phyloP scores from a whole-genome alignment of 768 basidiomycete species.

The Phylloporus rhodoxanthus region DNA sequence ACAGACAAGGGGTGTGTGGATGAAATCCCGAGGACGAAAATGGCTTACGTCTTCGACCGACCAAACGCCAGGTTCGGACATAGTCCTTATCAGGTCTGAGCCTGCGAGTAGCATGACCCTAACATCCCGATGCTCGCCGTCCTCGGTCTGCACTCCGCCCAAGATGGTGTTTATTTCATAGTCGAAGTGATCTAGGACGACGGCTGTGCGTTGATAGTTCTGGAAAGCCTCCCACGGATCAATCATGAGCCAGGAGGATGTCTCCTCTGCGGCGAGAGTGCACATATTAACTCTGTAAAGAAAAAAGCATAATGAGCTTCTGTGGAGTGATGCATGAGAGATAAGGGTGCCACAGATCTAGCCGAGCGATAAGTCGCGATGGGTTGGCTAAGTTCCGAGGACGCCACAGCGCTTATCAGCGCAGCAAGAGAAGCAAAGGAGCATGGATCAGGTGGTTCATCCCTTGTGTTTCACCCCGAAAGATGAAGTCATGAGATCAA shows the following conservation, averaged over 20 bases:
- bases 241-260: conserved; percentile 92
- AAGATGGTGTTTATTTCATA: conserved; percentile 83
- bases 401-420: conserved; percentile 9
- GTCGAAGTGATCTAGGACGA: conserved; percentile 96
- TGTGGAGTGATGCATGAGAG: conserved; percentile 2
- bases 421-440: conserved; percentile 9
- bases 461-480: conserved; percentile 7
- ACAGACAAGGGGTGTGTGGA: conserved; percentile 7
- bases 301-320: conserved; percentile 21
- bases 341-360: conserved; percentile 4
- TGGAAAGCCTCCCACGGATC: conserved; percentile 98
- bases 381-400: conserved; percentile 6
- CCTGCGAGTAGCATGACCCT: conserved; percentile 94
- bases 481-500: conserved; percentile 5
- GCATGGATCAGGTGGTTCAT: conserved; percentile 9
- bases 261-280: conserved; percentile 82
- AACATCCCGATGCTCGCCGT: conserved; percentile 69
- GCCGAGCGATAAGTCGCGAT: conserved; percentile 7
- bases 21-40: conserved; percentile 1
- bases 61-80: conserved; percentile 99
- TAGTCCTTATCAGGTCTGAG: conserved; percentile 95
- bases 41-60: conserved; percentile 81
- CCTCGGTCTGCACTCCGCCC: conserved; percentile 70
- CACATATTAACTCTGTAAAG: conserved; percentile 75
- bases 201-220: conserved; percentile 90